Percentiles rank a stretch among this genome's conserved stretches.
Evolutionary conservation across 768 basidiomycete species (phyloP).

Genomic region (Nidula microcarpa): DNA sequence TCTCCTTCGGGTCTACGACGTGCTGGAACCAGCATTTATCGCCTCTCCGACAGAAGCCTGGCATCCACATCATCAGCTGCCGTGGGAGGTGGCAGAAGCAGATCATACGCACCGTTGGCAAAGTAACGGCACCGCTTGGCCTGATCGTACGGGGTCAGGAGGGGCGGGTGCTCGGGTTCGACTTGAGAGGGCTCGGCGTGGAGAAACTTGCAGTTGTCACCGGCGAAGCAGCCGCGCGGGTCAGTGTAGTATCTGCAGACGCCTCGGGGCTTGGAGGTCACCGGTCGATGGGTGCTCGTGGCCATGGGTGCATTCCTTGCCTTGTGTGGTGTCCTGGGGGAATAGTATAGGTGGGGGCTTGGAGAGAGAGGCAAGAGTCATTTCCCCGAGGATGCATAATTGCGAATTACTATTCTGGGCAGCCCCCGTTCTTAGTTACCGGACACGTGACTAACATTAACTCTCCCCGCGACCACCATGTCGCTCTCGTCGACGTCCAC

Average conservation of each 20-base stretch:
- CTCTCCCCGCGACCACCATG: conserved; percentile 33
- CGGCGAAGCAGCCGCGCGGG: conserved; percentile 66
- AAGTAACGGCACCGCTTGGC: conserved; percentile 68
- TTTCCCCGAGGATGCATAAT: neutral
- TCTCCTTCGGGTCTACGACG: conserved; percentile 19
- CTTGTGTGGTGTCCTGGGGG: no score
- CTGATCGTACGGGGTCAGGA: conserved; percentile 67
- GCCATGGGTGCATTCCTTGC: no score
- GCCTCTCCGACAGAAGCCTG: conserved; percentile 72
- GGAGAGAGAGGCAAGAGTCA: no score
- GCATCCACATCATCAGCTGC: neutral
- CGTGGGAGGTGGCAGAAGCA: neutral
- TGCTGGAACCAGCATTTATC: conserved; percentile 78
- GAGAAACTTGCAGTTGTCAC: conserved; percentile 71
- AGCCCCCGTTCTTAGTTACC: no score
- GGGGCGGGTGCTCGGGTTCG: conserved; percentile 11
- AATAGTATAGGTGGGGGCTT: no score
- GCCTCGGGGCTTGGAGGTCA: conserved; percentile 69
- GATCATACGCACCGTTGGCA: conserved; percentile 40
- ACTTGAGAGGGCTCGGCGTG: conserved; percentile 46
- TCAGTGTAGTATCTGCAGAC: conserved; percentile 65
- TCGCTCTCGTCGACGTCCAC: conserved; percentile 73
- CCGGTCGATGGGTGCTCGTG: conserved; percentile 35
- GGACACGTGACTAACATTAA: conserved; percentile 1
- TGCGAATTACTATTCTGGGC: neutral